Percentiles rank a stretch among this genome's conserved stretches.
Conservation (phyloP, 306 rosid genomes). For the Prunus davidiana region DNA sequence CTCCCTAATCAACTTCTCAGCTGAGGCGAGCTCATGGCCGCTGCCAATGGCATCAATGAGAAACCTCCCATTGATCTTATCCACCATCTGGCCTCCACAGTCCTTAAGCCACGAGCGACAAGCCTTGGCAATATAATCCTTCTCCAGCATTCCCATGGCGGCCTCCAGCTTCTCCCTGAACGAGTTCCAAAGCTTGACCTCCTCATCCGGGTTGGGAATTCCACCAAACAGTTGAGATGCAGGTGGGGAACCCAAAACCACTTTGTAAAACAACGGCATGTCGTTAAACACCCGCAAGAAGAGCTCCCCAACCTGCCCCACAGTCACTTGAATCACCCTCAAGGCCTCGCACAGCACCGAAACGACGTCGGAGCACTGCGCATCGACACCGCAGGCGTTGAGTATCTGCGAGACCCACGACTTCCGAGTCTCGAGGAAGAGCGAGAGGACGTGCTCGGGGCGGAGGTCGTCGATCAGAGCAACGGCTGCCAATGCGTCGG, state of each 20-base stretch:
- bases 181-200: conserved; percentile 87
- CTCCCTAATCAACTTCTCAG: conserved; percentile 88
- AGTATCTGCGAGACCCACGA: conserved; percentile 66
- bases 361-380: conserved; percentile 52
- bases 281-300: conserved; percentile 86
- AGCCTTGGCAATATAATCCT: conserved; percentile 61
- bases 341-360: conserved; percentile 75
- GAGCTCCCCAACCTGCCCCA: conserved; percentile 93
- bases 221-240: conserved; percentile 91
- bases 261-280: conserved; percentile 87
- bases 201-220: conserved; percentile 93
- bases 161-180: conserved; percentile 79
- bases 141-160: conserved; percentile 65
- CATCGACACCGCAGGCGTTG: conserved; percentile 41
- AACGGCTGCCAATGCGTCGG: conserved; percentile 86
- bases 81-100: conserved; percentile 57
- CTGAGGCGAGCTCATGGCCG: conserved; percentile 77
- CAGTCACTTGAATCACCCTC: conserved; percentile 81
- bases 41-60: conserved; percentile 65
- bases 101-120: conserved; percentile 76
- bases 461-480: conserved; percentile 75
- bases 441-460: conserved; percentile 56
- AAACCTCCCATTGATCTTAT: conserved; percentile 67
- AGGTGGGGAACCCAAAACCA: conserved; percentile 73
- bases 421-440: conserved; percentile 83